Base-by-base conservation (phyloP, 768 basidiomycete genomes). In the Boletus tylopilopsis region DNA sequence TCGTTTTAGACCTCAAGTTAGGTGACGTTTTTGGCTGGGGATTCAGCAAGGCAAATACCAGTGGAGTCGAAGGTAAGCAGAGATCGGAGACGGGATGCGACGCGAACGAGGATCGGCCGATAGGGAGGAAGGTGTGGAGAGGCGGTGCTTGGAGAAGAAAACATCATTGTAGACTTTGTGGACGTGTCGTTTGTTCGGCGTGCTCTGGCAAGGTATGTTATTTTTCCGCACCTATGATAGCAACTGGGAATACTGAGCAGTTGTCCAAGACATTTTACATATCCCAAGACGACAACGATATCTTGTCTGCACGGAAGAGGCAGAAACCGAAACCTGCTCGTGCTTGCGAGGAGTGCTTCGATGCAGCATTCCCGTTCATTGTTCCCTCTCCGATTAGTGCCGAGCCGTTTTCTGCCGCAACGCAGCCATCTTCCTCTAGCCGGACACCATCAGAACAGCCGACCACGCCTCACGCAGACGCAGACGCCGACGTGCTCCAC, bases 161-260 rank as follows among this genome's bases (percentile, higher is more conserved):
- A 50, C 91, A 94, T 63, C 91, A 94, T 62, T 94, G 91, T 64
- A 71, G 92, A 51, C 71, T 94, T 5, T 94, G 91, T 65, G 91
- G 91, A 0, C 68, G 84, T 40, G 90, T 93, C 60, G 85, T 95
- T 8, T 95, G 94, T 67, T 82, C 82, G n/a, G 67, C 68, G 5
- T 96, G 94, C 68, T 94, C 91, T 10, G 79, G 78, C 11, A 78
- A 81, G 73, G 93, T 92, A 59, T 29, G 22, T 30, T 32, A 37
- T 25, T 41, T 18, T 32, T 8, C 19, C 36, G 7, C n/a, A n/a
- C n/a, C n/a, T n/a, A n/a, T n/a, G n/a, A n/a, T n/a, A n/a, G n/a
- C n/a, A n/a, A n/a, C 8, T 11, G 3, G 13, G 25, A 30, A 8
- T 2, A 6, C 58, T 61, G 1, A 64, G 16, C 10, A 3, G n/a